A percentile compares a stretch with the other conserved stretches of the same genome.
These are phyloP conservation scores for Solanum infundibuliforme DNA, from an alignment of 257 asterid species.

Conservation along the genomic window DNA sequence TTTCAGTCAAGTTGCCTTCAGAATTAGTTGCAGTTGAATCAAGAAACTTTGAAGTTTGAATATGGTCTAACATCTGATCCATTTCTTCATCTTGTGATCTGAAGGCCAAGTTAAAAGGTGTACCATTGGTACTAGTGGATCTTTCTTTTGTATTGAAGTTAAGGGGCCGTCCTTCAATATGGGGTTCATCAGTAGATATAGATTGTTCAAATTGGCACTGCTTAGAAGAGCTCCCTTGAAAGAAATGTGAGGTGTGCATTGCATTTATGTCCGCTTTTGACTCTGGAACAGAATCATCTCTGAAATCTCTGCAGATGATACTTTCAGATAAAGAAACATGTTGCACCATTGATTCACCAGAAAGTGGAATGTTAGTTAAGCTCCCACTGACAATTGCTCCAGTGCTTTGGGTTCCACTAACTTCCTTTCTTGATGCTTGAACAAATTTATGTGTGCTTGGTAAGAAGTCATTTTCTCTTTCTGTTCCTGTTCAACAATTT, in stretches of 20 bases:
- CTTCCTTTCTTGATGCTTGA: slow-evolving; percentile 15
- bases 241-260: background rate
- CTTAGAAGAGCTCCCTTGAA: slow-evolving; percentile 1
- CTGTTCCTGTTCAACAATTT: slow-evolving; percentile 12
- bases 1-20: background rate
- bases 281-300: slow-evolving; percentile 22
- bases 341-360: slow-evolving; percentile 14
- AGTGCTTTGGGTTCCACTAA: slow-evolving; percentile 14
- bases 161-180: background rate
- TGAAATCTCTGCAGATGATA: slow-evolving; percentile 14
- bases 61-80: background rate
- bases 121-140: background rate
- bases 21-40: background rate
- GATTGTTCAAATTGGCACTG: slow-evolving; percentile 1
- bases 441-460: slow-evolving; percentile 7
- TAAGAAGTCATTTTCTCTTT: slow-evolving; percentile 18
- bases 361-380: slow-evolving; percentile 3
- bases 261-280: slow-evolving; percentile 4
- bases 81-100: background rate
- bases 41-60: slow-evolving; percentile 6
- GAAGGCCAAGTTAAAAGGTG: background rate
- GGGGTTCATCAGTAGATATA: background rate
- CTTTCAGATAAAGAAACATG: slow-evolving; percentile 18
- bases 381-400: slow-evolving; percentile 9
- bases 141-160: background rate